Evolutionary conservation across 768 basidiomycete species (phyloP).

Genomic region (Lactifluus hygrophoroides): DNA sequence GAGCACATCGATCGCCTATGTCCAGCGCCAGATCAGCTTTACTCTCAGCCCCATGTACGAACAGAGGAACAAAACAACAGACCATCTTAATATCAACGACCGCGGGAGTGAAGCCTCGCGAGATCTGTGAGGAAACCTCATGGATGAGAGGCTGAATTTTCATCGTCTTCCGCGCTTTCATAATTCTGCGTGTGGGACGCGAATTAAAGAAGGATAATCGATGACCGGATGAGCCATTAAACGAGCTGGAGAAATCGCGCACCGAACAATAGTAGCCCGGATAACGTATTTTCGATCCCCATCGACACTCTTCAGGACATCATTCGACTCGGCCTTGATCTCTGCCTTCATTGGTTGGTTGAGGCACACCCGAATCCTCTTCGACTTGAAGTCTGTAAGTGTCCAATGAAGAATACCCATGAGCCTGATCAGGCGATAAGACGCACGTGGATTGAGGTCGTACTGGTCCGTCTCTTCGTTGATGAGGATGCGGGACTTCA

Average conservation of each 20-base stretch:
- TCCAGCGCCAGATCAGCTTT: not conserved
- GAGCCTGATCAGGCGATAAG: not conserved
- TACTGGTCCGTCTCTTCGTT: constrained; percentile 86
- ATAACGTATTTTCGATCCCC: constrained; percentile 97
- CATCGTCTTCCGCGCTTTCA: constrained; percentile 94
- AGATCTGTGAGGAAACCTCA: constrained; percentile 85
- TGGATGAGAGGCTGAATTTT: constrained; percentile 87
- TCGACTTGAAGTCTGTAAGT: constrained; percentile 71
- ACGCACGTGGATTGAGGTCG: constrained; percentile 76
- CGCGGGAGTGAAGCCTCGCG: constrained; percentile 83
- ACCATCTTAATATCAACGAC: constrained; percentile 97
- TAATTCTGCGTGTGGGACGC: constrained; percentile 47
- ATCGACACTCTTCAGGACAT: constrained; percentile 90
- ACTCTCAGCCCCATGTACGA: not conserved
- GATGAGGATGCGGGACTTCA: constrained; percentile 84
- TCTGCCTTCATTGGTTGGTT: constrained; percentile 93
- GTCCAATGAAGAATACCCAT: not conserved
- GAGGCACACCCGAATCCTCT: constrained; percentile 87
- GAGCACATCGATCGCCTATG: constrained; percentile 78
- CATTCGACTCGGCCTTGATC: constrained; percentile 80
- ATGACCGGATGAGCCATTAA: not conserved
- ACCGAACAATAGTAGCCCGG: constrained; percentile 88
- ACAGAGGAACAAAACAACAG: not conserved
- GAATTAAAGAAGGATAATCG: too few species aligned
- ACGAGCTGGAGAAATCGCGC: constrained; percentile 12